phyloP scores from a whole-genome alignment of 352 stramenopile genomes.

The Globisporangium cystogenes region DNA sequence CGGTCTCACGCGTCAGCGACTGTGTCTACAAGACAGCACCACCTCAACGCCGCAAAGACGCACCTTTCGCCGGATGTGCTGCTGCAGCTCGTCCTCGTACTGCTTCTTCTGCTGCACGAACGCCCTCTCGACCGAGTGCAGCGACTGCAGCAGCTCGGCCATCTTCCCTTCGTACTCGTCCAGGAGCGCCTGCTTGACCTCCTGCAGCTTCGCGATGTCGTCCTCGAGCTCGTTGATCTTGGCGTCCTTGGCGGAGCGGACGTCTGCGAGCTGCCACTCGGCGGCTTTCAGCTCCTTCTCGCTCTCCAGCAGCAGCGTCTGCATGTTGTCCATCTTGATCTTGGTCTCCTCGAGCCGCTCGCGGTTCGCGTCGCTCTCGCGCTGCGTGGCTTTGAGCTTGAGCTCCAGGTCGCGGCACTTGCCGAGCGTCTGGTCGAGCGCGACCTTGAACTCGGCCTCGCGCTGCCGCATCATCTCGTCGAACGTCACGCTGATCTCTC shows the following conservation, averaged over 20 bases:
- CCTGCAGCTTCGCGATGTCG: slow-evolving; percentile 45
- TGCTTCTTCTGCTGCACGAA: slow-evolving; percentile 83
- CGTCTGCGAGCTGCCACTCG: slow-evolving; percentile 67
- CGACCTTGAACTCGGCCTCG: slow-evolving; percentile 50
- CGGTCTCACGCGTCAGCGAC: background rate
- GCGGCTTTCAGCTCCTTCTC: slow-evolving; percentile 66
- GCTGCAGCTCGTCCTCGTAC: slow-evolving; percentile 64
- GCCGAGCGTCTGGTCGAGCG: slow-evolving; percentile 32
- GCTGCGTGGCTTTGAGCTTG: slow-evolving; percentile 33
- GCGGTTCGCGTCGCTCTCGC: slow-evolving; percentile 36
- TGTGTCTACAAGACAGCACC: too few relatives aligned
- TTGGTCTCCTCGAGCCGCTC: slow-evolving; percentile 51
- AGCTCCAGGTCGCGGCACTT: slow-evolving; percentile 59
- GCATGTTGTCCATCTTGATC: slow-evolving; percentile 61
- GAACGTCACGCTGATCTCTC: slow-evolving; percentile 68
- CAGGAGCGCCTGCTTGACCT: slow-evolving; percentile 71
- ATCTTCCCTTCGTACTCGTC: slow-evolving; percentile 87
- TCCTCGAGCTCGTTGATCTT: slow-evolving; percentile 62
- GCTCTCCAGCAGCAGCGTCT: slow-evolving; percentile 43
- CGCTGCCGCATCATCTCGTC: slow-evolving; percentile 72
- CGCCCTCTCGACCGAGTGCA: slow-evolving; percentile 77
- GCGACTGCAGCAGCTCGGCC: slow-evolving; percentile 71
- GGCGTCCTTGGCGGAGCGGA: slow-evolving; percentile 44
- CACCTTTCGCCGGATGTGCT: slow-evolving; percentile 40
- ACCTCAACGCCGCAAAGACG: background rate